Evolutionary conservation across 495 filamentous ascomycete species (phyloP).

Genomic region (Penicillium nucicola): DNA sequence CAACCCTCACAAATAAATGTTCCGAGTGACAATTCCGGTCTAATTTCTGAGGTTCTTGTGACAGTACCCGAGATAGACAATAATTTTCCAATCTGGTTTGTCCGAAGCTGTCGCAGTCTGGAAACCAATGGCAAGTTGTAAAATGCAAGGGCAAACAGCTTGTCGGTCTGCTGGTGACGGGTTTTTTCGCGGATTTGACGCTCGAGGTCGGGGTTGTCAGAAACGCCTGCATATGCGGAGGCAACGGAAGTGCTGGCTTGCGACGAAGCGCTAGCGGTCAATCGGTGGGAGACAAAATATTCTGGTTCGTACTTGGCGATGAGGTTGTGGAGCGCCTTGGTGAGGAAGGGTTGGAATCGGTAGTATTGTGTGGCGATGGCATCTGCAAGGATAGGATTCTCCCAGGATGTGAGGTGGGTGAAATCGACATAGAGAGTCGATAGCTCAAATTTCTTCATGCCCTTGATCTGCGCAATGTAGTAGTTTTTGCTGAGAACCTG

Average conservation of each 20-base stretch:
- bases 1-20: slow-evolving; percentile 93
- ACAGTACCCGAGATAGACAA: slow-evolving; percentile 95
- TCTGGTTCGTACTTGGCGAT: slow-evolving; percentile 91
- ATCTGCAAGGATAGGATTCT: slow-evolving; percentile 71
- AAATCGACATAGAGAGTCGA: slow-evolving; percentile 98
- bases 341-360: slow-evolving; percentile 90
- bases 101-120: slow-evolving; percentile 82
- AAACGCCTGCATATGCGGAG: slow-evolving; percentile 63
- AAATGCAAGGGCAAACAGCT: slow-evolving; percentile 90
- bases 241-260: slow-evolving; percentile 65
- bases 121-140: slow-evolving; percentile 96
- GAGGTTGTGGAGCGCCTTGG: slow-evolving; percentile 83
- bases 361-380: slow-evolving; percentile 91
- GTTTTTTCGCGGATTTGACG: slow-evolving; percentile 54
- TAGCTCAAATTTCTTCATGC: slow-evolving; percentile 77
- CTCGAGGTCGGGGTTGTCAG: slow-evolving; percentile 48
- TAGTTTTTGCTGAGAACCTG: slow-evolving; percentile 81
- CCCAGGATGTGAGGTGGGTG: slow-evolving; percentile 70
- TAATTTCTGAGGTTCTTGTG: slow-evolving; percentile 93
- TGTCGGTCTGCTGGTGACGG: slow-evolving; percentile 93
- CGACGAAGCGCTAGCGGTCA: slow-evolving; percentile 59
- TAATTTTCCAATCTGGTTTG: slow-evolving; percentile 85
- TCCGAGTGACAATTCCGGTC: slow-evolving; percentile 86
- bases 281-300: slow-evolving; percentile 87
- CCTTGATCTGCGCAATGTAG: slow-evolving; percentile 94